phyloP scores from a whole-genome alignment of 2,329 filamentous ascomycete species.

The Ophioceras dolichostomum region DNA sequence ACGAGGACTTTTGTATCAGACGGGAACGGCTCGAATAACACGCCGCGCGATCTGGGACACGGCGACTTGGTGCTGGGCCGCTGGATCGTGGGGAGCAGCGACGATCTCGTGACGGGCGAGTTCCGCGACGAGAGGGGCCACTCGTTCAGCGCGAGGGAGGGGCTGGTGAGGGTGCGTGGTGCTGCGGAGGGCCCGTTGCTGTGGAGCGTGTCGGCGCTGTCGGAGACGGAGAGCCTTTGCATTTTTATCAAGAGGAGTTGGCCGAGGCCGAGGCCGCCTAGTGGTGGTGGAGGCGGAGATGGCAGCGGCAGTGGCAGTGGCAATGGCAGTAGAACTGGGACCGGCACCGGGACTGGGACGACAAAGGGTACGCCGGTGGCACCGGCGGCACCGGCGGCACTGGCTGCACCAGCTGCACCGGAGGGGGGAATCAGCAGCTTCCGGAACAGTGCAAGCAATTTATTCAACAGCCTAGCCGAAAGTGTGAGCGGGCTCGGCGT shows the following conservation, averaged over 20 bases:
- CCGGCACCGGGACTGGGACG: background rate
- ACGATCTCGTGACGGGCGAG: slow-evolving; percentile 1
- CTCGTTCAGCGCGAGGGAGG: background rate
- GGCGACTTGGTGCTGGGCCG: slow-evolving; percentile 2
- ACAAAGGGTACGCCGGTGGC: too few species aligned
- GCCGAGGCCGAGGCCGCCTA: background rate
- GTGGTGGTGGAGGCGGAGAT: too few species aligned
- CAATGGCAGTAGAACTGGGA: too few species aligned
- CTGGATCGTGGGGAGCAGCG: slow-evolving; percentile 2
- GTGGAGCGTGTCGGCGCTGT: slow-evolving; percentile 1
- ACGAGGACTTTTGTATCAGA: background rate
- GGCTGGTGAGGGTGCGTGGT: background rate
- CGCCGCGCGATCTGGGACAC: background rate
- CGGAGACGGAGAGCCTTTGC: slow-evolving; percentile 2
- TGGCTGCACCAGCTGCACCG: too few species aligned
- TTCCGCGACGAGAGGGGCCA: background rate
- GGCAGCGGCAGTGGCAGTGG: background rate
- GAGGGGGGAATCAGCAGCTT: background rate
- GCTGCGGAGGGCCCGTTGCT: background rate
- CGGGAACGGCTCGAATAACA: background rate
- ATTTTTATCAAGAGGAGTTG: background rate
- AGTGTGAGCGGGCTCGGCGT: too few species aligned
- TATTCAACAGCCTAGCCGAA: too few species aligned
- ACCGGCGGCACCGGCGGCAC: too few species aligned
- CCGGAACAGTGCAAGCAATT: too few species aligned